Base-by-base conservation (phyloP, 176 grass and related monocot species). In the Triticum timopheevii region DNA sequence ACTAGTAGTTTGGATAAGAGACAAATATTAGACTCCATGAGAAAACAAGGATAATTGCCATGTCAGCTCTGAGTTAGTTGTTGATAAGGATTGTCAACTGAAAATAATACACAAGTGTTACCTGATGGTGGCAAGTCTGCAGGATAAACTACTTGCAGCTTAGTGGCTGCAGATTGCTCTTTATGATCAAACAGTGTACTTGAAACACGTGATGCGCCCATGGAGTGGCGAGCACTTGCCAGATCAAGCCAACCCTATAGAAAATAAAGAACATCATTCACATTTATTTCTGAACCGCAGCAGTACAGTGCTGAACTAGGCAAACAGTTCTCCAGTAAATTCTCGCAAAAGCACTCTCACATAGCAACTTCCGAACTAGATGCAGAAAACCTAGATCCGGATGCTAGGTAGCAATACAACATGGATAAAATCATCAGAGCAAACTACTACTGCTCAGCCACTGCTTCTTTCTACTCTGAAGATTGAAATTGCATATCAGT, bases 171-270 rank as follows among this genome's bases (percentile, higher is more conserved):
- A 63, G 96, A 91, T 69, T 94, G 93, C 73, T 89, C 90, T 79
- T 93, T 94, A 77, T 95, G 93, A 90, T 92, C 88, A 84, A 92
- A 85, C 19, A 95, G 50, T n/a, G 77, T 88, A 86, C 91, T 94
- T 4, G 93, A 95, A 76, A 98, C 84, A 40, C 93, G 91, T 3
- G 93, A 87, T 28, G 89, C 58, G 15, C 96, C 92, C 96, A 95
- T 98, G 10, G 92, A 98, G 61, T 98, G 96, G 16, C 93, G 93
- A 40, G 92, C 96, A 89, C 91, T 91, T 30, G 93, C 96, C 73
- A 98, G 73, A 85, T 98, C 96, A 28, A 98, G 81, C 96, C 96
- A 98, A n/a, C 96, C 96, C 96, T 96, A 59, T 96, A 61, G 12
- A 70, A 80, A 88, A 77, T 76, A 76, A 79, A 56, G 10, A 17